Conservation (phyloP, 1,139 yeast species). For the Casaregolazyma suthepensis region DNA sequence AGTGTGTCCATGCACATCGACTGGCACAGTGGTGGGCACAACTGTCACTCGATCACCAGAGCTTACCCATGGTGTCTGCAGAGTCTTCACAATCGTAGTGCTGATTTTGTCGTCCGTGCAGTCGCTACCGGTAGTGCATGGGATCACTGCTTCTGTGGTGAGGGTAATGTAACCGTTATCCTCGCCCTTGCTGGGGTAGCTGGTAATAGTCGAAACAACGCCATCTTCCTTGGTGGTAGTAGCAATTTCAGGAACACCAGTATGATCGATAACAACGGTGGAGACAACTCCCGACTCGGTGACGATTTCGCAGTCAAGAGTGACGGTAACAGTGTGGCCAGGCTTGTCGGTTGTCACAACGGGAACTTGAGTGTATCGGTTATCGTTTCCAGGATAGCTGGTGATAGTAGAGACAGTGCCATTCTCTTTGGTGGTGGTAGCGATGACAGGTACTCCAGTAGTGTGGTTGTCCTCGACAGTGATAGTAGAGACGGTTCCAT, state of each 20-base stretch:
- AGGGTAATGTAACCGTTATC: neutral
- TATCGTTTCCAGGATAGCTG: neutral
- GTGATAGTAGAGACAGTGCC: neutral
- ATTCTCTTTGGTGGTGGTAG: neutral
- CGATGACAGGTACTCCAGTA: neutral
- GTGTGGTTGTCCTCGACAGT: neutral
- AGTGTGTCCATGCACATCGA: neutral
- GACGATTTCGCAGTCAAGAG: neutral
- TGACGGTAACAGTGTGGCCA: neutral
- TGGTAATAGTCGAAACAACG: neutral
- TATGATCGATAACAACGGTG: neutral
- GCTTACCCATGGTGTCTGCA: neutral
- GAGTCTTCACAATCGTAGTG: neutral
- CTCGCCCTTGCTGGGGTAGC: neutral
- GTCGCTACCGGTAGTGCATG: neutral
- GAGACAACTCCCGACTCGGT: neutral
- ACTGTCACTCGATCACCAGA: neutral
- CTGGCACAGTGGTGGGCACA: neutral
- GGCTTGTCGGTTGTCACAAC: neutral
- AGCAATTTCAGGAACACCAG: neutral
- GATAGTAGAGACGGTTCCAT: neutral
- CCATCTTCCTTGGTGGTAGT: neutral
- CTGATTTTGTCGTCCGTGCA: neutral
- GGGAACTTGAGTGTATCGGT: neutral
- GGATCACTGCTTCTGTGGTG: neutral